Evolutionary conservation across 768 basidiomycete genomes (phyloP).

Genomic region (Lactarius psammicola): DNA sequence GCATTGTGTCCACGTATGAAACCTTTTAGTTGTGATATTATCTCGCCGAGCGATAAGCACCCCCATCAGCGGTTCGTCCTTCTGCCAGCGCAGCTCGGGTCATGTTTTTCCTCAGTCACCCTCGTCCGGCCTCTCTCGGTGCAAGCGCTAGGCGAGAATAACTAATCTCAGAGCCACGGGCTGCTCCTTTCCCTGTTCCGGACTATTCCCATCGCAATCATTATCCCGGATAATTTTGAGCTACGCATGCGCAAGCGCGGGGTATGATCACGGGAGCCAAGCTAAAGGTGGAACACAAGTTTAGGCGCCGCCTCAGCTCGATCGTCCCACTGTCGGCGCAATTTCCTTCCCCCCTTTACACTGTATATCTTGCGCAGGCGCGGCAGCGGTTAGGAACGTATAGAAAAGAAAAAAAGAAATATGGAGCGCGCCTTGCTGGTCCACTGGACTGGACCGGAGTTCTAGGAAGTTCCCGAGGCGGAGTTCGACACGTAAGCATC

Average conservation of each 20-base stretch:
- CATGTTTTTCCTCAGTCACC: neutral
- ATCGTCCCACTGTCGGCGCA: neutral
- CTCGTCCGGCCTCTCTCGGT: neutral
- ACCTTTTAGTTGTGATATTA: neutral
- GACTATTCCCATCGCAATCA: neutral
- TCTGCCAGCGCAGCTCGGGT: neutral
- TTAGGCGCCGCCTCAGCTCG: conserved; percentile 5
- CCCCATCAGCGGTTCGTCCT: neutral
- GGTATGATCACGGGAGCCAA: neutral
- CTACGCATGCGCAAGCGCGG: neutral
- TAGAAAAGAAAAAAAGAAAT: conserved; percentile 1
- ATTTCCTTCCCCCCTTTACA: neutral
- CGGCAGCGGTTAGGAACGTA: neutral
- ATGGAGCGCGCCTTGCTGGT: neutral
- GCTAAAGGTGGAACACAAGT: neutral
- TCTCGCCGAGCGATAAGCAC: neutral
- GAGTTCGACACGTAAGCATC: neutral
- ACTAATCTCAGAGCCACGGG: neutral
- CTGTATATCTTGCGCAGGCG: neutral
- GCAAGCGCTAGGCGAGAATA: neutral
- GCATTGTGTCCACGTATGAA: neutral
- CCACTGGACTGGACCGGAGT: neutral
- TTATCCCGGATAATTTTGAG: neutral
- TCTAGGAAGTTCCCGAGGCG: neutral
- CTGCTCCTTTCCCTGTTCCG: neutral